These are phyloP conservation scores for Termitomyces bulborhizus DNA, from an alignment of 768 basidiomycete species.

Conservation along the genomic window DNA sequence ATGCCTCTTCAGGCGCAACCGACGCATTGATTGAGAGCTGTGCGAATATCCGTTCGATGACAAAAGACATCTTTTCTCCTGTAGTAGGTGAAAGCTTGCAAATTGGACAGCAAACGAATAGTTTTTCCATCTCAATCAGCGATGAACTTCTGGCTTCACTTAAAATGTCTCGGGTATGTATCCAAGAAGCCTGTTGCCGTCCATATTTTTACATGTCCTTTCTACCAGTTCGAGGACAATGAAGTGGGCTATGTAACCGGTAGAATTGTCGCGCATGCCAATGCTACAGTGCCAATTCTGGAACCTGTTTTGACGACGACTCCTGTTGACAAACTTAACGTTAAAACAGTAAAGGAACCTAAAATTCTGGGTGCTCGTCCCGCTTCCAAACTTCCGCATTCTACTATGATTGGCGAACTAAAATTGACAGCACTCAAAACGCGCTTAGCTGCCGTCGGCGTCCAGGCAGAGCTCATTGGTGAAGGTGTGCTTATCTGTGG, in stretches of 20 bases:
- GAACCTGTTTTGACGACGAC: conserved; percentile 51
- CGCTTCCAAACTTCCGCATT: conserved; percentile 65
- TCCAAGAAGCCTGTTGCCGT: not conserved
- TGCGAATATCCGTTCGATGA: conserved; percentile 80
- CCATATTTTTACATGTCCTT: not conserved
- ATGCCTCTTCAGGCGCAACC: conserved; percentile 64
- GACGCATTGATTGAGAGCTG: conserved; percentile 75
- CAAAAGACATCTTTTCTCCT: conserved; percentile 87
- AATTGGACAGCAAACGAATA: conserved; percentile 95
- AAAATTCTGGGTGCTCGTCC: conserved; percentile 63
- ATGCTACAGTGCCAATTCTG: conserved; percentile 83
- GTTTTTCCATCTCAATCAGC: conserved; percentile 89
- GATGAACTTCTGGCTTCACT: conserved; percentile 78
- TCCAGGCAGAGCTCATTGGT: conserved; percentile 93
- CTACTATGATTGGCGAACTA: conserved; percentile 96
- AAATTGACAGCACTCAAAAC: conserved; percentile 86
- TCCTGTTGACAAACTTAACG: conserved; percentile 16
- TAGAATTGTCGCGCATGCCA: conserved; percentile 77
- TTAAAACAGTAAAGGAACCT: conserved; percentile 20
- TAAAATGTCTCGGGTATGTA: conserved; percentile 80
- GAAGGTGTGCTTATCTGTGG: conserved; percentile 95
- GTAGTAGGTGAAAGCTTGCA: conserved; percentile 68
- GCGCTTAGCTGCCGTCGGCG: conserved; percentile 65
- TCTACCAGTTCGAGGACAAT: conserved; percentile 87
- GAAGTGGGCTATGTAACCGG: conserved; percentile 93